These are phyloP conservation scores for Cladophialophora bantiana DNA, from an alignment of 2,329 filamentous ascomycete species.

Conservation along the genomic window DNA sequence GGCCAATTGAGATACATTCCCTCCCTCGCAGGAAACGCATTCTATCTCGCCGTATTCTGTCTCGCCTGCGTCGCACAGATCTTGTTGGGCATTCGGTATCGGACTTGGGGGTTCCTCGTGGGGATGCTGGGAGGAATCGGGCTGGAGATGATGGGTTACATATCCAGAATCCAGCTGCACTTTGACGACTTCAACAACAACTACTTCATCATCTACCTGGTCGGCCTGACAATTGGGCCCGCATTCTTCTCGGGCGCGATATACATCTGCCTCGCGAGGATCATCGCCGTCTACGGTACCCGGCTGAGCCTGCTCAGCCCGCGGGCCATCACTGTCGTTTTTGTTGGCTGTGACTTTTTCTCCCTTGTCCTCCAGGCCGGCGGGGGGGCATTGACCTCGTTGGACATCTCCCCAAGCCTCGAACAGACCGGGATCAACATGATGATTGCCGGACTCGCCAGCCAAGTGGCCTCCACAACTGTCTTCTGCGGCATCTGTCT, in stretches of 20 bases:
- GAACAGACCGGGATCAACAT: slow-evolving; percentile 61
- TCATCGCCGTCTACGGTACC: slow-evolving; percentile 48
- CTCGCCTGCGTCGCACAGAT: slow-evolving; percentile 50
- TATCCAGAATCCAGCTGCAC: slow-evolving; percentile 63
- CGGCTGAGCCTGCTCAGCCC: slow-evolving; percentile 45
- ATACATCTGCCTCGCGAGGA: slow-evolving; percentile 64
- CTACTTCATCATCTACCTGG: slow-evolving; percentile 61
- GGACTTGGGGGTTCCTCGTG: slow-evolving; percentile 59
- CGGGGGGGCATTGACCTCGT: slow-evolving; percentile 64
- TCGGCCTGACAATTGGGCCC: slow-evolving; percentile 69
- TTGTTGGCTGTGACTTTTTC: slow-evolving; percentile 68
- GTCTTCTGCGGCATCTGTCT: slow-evolving; percentile 60
- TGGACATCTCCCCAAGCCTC: slow-evolving; percentile 47
- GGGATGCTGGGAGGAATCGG: slow-evolving; percentile 62
- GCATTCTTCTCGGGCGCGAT: slow-evolving; percentile 70
- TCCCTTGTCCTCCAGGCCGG: slow-evolving; percentile 67
- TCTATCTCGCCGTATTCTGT: slow-evolving; percentile 60
- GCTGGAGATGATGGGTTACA: slow-evolving; percentile 67
- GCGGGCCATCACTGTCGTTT: slow-evolving; percentile 51
- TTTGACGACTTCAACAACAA: slow-evolving; percentile 60
- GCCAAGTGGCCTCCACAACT: slow-evolving; percentile 51
- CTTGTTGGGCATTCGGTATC: slow-evolving; percentile 54
- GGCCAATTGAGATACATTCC: slow-evolving; percentile 60
- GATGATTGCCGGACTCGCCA: slow-evolving; percentile 68
- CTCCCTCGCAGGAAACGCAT: slow-evolving; percentile 59